A percentile compares a stretch with the other conserved stretches of the same genome.
These are phyloP conservation scores for Coprinellus micaceus DNA, from an alignment of 768 basidiomycete genomes.

Conservation along the genomic window DNA sequence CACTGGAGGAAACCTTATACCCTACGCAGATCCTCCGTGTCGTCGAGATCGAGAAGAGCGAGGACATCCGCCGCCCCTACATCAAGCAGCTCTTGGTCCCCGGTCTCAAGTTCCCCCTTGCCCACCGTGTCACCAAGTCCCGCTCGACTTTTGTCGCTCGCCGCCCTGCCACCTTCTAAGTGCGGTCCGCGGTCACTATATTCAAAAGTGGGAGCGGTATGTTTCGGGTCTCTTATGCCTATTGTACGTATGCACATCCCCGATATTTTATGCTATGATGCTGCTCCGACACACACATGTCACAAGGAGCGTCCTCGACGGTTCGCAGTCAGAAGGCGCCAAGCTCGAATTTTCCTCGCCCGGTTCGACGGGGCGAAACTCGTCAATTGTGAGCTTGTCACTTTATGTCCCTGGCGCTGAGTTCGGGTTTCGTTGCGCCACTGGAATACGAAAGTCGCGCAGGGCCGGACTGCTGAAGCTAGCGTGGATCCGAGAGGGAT, in stretches of 20 bases:
- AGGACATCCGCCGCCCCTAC: constrained; percentile 92
- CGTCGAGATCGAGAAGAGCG: constrained; percentile 89
- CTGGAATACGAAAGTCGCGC: no score
- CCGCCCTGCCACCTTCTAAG: constrained; percentile 72
- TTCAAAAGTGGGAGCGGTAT: constrained; percentile 2
- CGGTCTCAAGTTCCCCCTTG: constrained; percentile 94
- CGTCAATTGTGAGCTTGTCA: no score
- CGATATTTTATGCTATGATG: not conserved
- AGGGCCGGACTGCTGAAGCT: no score
- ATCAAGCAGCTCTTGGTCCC: constrained; percentile 94
- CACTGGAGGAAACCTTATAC: not conserved
- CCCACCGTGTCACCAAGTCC: constrained; percentile 78
- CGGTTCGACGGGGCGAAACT: no score
- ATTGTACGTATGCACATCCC: not conserved
- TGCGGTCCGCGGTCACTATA: not conserved
- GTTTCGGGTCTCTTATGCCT: not conserved
- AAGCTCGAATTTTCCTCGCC: no score
- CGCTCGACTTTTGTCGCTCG: constrained; percentile 78
- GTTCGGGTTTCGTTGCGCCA: no score
- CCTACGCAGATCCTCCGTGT: constrained; percentile 85
- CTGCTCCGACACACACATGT: no score
- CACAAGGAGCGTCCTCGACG: no score
- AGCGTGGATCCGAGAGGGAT: no score
- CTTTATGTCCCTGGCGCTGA: no score
- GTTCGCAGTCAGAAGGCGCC: no score